Percentiles rank a stretch among this genome's conserved stretches.
phyloP scores from a whole-genome alignment of 2,329 filamentous ascomycete species.

The Acarospora socialis region DNA sequence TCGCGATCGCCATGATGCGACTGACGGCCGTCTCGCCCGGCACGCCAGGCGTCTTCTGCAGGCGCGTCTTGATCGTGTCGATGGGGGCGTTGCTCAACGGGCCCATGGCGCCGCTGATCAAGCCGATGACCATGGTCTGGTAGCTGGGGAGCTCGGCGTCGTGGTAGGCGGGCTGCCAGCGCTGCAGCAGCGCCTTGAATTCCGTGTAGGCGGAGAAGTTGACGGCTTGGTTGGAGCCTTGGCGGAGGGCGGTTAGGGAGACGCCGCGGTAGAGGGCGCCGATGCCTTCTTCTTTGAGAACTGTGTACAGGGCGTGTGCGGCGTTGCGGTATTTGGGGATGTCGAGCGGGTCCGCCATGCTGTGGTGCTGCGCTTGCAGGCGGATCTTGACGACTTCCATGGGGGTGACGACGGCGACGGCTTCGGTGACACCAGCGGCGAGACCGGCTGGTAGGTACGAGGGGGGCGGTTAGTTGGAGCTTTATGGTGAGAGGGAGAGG shows the following conservation, averaged over 20 bases:
- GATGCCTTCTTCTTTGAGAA: constrained; percentile 79
- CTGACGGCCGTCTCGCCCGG: constrained; percentile 66
- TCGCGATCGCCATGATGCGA: constrained; percentile 64
- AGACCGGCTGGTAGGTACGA: constrained; percentile 84
- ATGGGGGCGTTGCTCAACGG: constrained; percentile 94
- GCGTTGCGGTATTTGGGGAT: constrained; percentile 95
- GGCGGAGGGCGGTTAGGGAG: constrained; percentile 77
- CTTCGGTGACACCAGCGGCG: constrained; percentile 86
- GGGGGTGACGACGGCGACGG: constrained; percentile 86
- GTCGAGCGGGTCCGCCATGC: constrained; percentile 91
- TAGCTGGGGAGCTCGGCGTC: constrained; percentile 59
- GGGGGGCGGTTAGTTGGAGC: too few relatives aligned
- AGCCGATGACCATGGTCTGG: constrained; percentile 81
- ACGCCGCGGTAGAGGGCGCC: constrained; percentile 87
- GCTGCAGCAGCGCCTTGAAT: constrained; percentile 66
- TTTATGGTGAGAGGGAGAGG: too few relatives aligned
- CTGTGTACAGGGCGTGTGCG: constrained; percentile 68
- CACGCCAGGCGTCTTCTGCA: constrained; percentile 79
- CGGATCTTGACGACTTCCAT: constrained; percentile 99
- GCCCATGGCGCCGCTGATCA: constrained; percentile 87
- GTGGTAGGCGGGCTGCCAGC: constrained; percentile 54
- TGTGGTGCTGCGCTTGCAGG: constrained; percentile 94
- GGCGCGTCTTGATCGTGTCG: constrained; percentile 93
- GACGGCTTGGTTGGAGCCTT: constrained; percentile 94
- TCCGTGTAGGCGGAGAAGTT: constrained; percentile 98